Conservation (phyloP, 345 rosid genomes). For the Salix exigua region DNA sequence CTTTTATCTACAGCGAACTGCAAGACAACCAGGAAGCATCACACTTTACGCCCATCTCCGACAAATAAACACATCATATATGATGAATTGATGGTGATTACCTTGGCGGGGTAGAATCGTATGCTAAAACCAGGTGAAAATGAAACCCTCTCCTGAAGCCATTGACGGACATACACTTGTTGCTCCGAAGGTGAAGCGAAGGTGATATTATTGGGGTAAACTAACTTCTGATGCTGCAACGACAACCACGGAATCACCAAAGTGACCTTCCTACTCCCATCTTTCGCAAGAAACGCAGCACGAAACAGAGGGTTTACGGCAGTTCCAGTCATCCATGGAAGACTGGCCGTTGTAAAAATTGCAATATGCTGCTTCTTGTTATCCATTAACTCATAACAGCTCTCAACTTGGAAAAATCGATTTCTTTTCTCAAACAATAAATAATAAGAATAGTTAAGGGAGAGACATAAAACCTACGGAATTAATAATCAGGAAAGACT, state of each 20-base stretch:
- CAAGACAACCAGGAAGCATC: slow-evolving; percentile 9
- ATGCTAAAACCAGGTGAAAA: slow-evolving; percentile 50
- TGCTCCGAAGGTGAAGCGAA: slow-evolving; percentile 71
- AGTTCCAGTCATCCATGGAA: slow-evolving; percentile 99
- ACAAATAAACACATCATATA: neutral
- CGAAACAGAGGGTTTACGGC: slow-evolving; percentile 95
- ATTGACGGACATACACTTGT: slow-evolving; percentile 56
- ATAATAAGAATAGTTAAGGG: neutral
- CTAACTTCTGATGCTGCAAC: slow-evolving; percentile 58
- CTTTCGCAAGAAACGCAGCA: slow-evolving; percentile 85
- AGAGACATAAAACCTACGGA: neutral
- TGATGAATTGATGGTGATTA: slow-evolving; percentile 13
- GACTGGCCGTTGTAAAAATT: slow-evolving; percentile 86
- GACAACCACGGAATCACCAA: slow-evolving; percentile 96
- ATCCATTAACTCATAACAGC: slow-evolving; percentile 45
- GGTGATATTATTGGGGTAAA: slow-evolving; percentile 55
- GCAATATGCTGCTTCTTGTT: slow-evolving; percentile 54
- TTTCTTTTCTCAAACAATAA: too few relatives aligned
- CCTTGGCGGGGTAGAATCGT: slow-evolving; percentile 85
- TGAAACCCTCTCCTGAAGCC: slow-evolving; percentile 75
- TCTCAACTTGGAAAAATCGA: neutral
- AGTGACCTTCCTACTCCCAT: slow-evolving; percentile 57
- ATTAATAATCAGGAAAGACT: too few relatives aligned
- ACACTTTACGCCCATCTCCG: neutral
- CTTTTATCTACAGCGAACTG: slow-evolving; percentile 85